phyloP scores from a whole-genome alignment of 1,139 yeast species.

The Yamadazyma oceani region DNA sequence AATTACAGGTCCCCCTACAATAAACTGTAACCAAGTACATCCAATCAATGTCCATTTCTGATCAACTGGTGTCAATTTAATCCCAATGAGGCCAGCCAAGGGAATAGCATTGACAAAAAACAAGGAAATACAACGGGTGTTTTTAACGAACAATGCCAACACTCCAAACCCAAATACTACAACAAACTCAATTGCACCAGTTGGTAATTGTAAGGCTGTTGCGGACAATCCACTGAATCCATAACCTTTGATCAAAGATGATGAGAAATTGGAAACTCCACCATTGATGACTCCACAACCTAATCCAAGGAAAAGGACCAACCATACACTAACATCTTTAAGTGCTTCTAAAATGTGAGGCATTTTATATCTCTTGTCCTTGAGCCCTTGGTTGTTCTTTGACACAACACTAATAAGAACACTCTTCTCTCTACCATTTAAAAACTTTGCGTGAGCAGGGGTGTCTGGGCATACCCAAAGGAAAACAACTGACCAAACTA shows the following conservation, averaged over 20 bases:
- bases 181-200: conserved; percentile 33
- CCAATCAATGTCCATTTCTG: conserved; percentile 27
- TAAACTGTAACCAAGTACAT: conserved; percentile 36
- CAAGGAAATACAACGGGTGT: conserved; percentile 20
- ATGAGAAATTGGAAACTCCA: conserved; percentile 27
- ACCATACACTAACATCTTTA: conserved; percentile 28
- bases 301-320: conserved; percentile 25
- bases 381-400: conserved; percentile 26
- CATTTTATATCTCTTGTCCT: conserved; percentile 21
- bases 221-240: conserved; percentile 27
- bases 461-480: conserved; percentile 38
- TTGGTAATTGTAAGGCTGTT: conserved; percentile 30
- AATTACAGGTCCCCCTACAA: conserved; percentile 34
- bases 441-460: conserved; percentile 40
- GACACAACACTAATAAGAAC: conserved; percentile 25
- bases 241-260: conserved; percentile 27
- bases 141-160: conserved; percentile 20
- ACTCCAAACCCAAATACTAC: conserved; percentile 28
- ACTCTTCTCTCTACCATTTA: conserved; percentile 36
- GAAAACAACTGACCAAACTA: conserved; percentile 26
- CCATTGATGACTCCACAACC: conserved; percentile 30
- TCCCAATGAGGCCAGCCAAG: conserved; percentile 26
- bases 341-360: conserved; percentile 25
- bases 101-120: conserved; percentile 22
- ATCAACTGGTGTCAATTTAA: conserved; percentile 18